These are phyloP conservation scores for Sporothrix pallida DNA, from an alignment of 2,329 filamentous ascomycete genomes.

Conservation along the genomic window DNA sequence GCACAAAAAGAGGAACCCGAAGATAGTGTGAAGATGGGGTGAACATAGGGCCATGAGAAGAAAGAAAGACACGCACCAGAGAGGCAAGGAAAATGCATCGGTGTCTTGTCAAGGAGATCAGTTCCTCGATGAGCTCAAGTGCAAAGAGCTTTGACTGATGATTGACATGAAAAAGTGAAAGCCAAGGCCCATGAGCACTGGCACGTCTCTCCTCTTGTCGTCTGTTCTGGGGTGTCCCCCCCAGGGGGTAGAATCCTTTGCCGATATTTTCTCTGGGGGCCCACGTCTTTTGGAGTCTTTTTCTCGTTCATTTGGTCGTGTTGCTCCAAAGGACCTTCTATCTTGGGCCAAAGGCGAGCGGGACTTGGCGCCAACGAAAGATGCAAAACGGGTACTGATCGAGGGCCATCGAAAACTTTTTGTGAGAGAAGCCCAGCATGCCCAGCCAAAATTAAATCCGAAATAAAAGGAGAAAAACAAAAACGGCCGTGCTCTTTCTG, in stretches of 20 bases:
- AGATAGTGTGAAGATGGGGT: not conserved
- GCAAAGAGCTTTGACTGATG: no score
- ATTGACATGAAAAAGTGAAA: not conserved
- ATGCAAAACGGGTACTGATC: constrained; percentile 12
- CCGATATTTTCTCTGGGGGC: not conserved
- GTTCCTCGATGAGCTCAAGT: not conserved
- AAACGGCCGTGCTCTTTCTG: not conserved
- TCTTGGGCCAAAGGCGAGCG: constrained; percentile 15
- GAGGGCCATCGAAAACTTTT: not conserved
- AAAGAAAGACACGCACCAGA: not conserved
- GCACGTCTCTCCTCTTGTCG: no score
- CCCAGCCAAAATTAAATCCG: not conserved
- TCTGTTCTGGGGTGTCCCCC: not conserved
- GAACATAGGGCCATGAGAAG: no score
- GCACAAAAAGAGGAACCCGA: not conserved
- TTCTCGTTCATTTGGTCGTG: not conserved
- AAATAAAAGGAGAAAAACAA: not conserved
- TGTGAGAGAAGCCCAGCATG: no score
- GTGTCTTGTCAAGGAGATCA: constrained; percentile 4
- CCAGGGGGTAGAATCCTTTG: constrained; percentile 8
- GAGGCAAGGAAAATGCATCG: not conserved
- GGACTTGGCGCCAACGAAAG: constrained; percentile 2
- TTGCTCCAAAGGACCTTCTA: constrained; percentile 17
- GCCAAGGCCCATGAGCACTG: not conserved
- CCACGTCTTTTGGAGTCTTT: not conserved